Conservation (phyloP, 1,284 basidiomycete genomes). For the Puccinia horiana region DNA sequence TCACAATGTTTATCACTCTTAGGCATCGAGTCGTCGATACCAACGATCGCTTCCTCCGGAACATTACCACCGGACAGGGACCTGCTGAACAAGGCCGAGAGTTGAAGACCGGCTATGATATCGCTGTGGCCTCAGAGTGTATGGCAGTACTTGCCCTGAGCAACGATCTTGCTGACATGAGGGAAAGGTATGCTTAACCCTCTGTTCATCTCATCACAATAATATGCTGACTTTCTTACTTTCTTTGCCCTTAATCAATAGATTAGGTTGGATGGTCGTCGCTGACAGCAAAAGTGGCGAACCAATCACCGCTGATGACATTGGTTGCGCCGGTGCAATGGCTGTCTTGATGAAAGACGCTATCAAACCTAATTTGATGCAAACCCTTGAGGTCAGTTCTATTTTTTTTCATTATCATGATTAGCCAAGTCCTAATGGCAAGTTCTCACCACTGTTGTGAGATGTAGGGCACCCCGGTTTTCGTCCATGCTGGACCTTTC, state of each 20-base stretch:
- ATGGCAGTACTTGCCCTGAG: slow-evolving; percentile 96
- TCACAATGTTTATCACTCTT: background rate
- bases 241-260: slow-evolving; percentile 32
- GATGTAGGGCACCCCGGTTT: slow-evolving; percentile 84
- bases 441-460: background rate
- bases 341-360: slow-evolving; percentile 98
- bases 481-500: slow-evolving; percentile 97
- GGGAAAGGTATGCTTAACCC: slow-evolving; percentile 64
- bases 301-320: slow-evolving; percentile 92
- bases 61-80: slow-evolving; percentile 87
- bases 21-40: slow-evolving; percentile 89
- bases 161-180: slow-evolving; percentile 87
- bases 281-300: slow-evolving; percentile 90
- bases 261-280: slow-evolving; percentile 90
- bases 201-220: slow-evolving; percentile 6
- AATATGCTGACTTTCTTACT: background rate
- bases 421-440: background rate
- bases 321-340: slow-evolving; percentile 92
- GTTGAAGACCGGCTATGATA: slow-evolving; percentile 90
- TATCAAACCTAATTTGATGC: slow-evolving; percentile 99
- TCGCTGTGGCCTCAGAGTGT: slow-evolving; percentile 93
- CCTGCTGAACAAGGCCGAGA: slow-evolving; percentile 86
- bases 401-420: background rate
- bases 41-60: slow-evolving; percentile 94
- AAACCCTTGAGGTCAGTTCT: slow-evolving; percentile 76